phyloP scores from a whole-genome alignment of 2,329 filamentous ascomycete genomes.

The Xylariaceae sp. region DNA sequence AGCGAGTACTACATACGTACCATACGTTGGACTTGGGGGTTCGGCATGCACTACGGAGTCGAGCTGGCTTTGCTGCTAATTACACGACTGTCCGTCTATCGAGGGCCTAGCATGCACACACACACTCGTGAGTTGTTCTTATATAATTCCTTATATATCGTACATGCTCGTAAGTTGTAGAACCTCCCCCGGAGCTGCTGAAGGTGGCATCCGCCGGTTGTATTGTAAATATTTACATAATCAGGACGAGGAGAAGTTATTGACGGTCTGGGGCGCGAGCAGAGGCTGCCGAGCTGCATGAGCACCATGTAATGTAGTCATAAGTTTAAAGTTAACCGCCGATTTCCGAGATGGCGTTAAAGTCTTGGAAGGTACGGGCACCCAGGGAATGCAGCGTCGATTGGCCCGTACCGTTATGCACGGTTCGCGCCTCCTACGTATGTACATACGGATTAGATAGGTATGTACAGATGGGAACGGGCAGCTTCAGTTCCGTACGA shows the following conservation, averaged over 20 bases:
- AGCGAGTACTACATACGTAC: no score
- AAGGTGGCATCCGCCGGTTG: no score
- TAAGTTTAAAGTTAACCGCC: conserved; percentile 4
- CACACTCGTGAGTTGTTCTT: no score
- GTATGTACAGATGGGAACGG: neutral
- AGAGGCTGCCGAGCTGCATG: neutral
- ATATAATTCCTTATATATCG: no score
- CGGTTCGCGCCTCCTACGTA: neutral
- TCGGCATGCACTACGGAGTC: no score
- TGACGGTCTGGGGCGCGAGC: neutral
- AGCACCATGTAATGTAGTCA: neutral
- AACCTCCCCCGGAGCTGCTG: no score
- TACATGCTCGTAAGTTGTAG: no score
- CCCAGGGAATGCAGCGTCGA: neutral
- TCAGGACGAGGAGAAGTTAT: neutral
- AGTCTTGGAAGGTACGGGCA: neutral
- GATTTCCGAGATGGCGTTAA: conserved; percentile 6
- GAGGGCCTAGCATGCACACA: no score
- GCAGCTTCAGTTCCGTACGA: no score
- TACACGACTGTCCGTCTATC: no score
- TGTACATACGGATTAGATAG: neutral
- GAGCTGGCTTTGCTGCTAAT: no score
- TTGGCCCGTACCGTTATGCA: neutral
- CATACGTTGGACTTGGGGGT: no score
- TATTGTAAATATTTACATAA: neutral